Percentiles rank a stretch among this genome's conserved stretches.
Conservation (phyloP, 495 filamentous ascomycete genomes). For the Penicillium taxi region DNA sequence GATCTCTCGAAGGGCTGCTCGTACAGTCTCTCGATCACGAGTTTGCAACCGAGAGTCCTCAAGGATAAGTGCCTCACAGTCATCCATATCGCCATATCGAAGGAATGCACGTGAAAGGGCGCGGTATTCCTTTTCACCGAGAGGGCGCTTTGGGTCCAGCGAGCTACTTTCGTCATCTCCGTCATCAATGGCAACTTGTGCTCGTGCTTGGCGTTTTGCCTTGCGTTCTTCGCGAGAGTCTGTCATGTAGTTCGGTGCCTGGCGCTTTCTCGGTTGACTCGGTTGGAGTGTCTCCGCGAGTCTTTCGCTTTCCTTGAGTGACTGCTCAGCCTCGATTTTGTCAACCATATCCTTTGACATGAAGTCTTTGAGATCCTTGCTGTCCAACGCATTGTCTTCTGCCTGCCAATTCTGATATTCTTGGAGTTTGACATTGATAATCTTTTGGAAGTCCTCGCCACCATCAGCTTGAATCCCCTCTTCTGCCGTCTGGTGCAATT, state of each 20-base stretch:
- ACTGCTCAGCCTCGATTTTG: constrained; percentile 80
- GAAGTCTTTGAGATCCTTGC: constrained; percentile 91
- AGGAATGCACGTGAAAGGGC: constrained; percentile 82
- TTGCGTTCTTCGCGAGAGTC: constrained; percentile 79
- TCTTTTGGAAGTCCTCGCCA: constrained; percentile 86
- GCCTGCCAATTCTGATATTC: too few species aligned
- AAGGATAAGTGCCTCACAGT: constrained; percentile 77
- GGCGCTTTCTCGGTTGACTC: constrained; percentile 79
- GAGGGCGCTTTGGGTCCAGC: constrained; percentile 73
- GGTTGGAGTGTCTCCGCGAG: constrained; percentile 76
- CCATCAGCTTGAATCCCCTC: constrained; percentile 87
- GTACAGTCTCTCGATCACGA: constrained; percentile 70
- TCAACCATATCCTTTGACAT: constrained; percentile 90
- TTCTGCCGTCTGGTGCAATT: constrained; percentile 89
- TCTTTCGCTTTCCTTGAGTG: constrained; percentile 69
- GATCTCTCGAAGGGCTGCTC: constrained; percentile 61
- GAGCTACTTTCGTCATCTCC: constrained; percentile 50
- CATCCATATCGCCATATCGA: constrained; percentile 79
- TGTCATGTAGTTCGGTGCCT: constrained; percentile 57
- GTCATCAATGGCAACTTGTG: constrained; percentile 55
- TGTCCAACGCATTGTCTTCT: too few species aligned
- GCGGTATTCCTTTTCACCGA: constrained; percentile 84
- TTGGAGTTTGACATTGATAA: constrained; percentile 78
- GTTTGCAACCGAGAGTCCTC: constrained; percentile 73
- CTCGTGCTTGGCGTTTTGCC: constrained; percentile 84